Evolutionary conservation across 208 protist species (phyloP).

Genomic region (Acanthamoeba sp.): DNA sequence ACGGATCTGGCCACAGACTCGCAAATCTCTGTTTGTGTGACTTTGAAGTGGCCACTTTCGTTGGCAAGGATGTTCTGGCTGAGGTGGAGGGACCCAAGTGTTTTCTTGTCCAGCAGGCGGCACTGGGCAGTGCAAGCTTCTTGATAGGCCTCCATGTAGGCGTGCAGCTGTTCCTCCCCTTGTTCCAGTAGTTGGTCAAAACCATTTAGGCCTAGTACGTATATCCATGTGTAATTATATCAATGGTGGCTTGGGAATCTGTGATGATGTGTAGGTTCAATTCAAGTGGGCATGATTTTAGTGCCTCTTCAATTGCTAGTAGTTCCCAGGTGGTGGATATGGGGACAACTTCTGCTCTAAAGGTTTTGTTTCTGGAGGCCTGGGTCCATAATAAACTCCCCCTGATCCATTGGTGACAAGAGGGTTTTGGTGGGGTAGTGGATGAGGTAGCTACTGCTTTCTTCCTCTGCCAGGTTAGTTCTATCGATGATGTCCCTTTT

Average conservation of each 20-base stretch:
- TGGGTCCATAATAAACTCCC: neutral
- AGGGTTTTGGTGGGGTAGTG: neutral
- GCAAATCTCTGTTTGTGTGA: too few relatives aligned
- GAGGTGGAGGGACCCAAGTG: too few relatives aligned
- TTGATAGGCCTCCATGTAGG: too few relatives aligned
- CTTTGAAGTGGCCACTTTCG: too few relatives aligned
- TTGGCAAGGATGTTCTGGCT: too few relatives aligned
- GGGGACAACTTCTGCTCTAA: neutral
- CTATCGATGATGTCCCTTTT: neutral
- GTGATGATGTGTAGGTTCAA: neutral
- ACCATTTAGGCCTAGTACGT: too few relatives aligned
- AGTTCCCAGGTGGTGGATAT: neutral
- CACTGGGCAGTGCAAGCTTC: too few relatives aligned
- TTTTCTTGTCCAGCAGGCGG: too few relatives aligned
- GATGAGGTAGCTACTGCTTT: neutral
- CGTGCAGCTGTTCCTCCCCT: too few relatives aligned
- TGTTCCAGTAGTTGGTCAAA: too few relatives aligned
- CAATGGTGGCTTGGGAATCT: neutral
- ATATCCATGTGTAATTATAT: neutral
- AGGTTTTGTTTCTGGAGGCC: neutral
- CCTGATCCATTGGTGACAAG: neutral
- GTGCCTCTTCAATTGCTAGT: neutral
- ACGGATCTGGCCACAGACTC: too few relatives aligned
- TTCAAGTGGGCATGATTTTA: neutral
- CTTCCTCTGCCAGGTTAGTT: neutral